Evolutionary conservation across 2,329 filamentous ascomycete genomes (phyloP), one percentile per base, ranked within the genome.

Genomic region (Xylaria sp.): DNA sequence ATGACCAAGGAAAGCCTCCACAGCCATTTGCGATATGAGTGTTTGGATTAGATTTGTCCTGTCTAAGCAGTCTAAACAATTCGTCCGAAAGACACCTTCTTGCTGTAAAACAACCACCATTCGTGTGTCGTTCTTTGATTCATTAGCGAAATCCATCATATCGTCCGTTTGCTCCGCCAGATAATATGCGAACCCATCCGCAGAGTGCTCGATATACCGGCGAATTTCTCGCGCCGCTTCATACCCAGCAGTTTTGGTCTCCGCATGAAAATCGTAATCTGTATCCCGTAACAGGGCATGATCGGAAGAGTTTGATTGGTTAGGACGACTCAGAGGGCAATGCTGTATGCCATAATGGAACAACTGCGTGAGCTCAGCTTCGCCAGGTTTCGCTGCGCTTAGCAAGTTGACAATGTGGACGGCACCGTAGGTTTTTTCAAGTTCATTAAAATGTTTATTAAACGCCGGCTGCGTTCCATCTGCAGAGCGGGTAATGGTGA

Each of bases 31-130:
- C 66, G 94, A 97, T 74, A 99, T 92, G 72, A 98, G 93, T 0
- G 94, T 97, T 81, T 99, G 96, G 33, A 99, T 93, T 33, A 98
- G 84, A 77, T 99, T 99, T 7, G 96, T 99, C 67, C 96, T 89
- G 79, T 99, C 96, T 51, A 99, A 84, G 78, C 96, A 99, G 79
- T 99, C 96, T 31, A 99, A 85, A 78, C 96, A 99, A 76, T 99
- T 99, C 4, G 94, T 97, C 70, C 95, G 88, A 79, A 98, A 98
- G 6, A 97, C 88, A n/a, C 96, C 95, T 78, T 97, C 93, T 80
- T 99, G 96, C 77, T 97, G 93, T 59, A 97, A 82, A 26, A 97
- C 88, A 1, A 93, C 89, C 7, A 92, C 87, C 83, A 84, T 84
- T 26, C 86, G 83, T 6, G 76, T 75, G 31, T 81, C 76, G 13